Conservation (phyloP, 2,329 filamentous ascomycete genomes). For the Hortaea sp. region DNA sequence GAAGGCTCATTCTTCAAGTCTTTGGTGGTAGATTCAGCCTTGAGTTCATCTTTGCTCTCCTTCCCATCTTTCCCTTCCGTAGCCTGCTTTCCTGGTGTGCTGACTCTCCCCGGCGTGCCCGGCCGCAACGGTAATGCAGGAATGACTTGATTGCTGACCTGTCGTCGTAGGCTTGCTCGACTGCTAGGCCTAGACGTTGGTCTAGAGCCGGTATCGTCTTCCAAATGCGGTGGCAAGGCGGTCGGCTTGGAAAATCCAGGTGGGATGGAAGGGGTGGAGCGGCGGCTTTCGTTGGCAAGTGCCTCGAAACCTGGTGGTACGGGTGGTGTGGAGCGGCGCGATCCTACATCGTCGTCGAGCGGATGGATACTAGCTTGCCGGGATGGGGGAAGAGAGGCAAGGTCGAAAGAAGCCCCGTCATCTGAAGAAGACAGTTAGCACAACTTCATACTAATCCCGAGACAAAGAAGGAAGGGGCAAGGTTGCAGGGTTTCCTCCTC, state of each 20-base stretch:
- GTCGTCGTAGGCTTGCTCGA: slow-evolving; percentile 23
- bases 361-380: slow-evolving; percentile 16
- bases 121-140: slow-evolving; percentile 32
- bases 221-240: slow-evolving; percentile 7
- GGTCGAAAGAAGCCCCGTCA: slow-evolving; percentile 14
- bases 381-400: slow-evolving; percentile 14
- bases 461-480: background rate
- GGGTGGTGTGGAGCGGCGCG: slow-evolving; percentile 24
- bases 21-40: slow-evolving; percentile 6
- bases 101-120: slow-evolving; percentile 23
- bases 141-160: slow-evolving; percentile 22
- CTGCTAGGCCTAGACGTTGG: slow-evolving; percentile 25
- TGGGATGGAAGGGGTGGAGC: slow-evolving; percentile 36
- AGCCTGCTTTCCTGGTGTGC: slow-evolving; percentile 8
- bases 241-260: slow-evolving; percentile 29
- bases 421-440: slow-evolving; percentile 14
- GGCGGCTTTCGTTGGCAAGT: slow-evolving; percentile 26
- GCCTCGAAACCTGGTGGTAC: slow-evolving; percentile 27
- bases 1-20: slow-evolving; percentile 2
- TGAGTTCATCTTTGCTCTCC: slow-evolving; percentile 4
- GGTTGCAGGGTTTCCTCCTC: slow-evolving; percentile 8
- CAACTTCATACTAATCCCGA: background rate
- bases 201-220: slow-evolving; percentile 5
- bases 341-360: slow-evolving; percentile 12
- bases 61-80: background rate